A percentile compares a stretch with the other conserved stretches of the same genome.
These are phyloP conservation scores for Auriscalpium vulgare DNA, from an alignment of 768 basidiomycete species.

Conservation along the genomic window DNA sequence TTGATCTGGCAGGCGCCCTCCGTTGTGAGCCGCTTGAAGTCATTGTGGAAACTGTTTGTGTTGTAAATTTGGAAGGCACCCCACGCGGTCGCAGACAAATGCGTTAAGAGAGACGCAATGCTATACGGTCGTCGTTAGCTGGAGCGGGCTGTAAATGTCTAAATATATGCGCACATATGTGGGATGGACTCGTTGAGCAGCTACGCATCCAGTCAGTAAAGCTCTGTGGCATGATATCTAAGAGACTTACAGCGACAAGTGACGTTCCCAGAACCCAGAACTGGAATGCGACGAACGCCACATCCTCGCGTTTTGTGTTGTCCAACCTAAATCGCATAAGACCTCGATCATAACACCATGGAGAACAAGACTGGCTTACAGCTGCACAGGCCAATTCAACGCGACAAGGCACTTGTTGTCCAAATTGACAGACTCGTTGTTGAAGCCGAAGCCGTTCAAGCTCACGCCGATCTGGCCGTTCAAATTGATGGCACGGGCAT, in stretches of 20 bases:
- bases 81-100: constrained; percentile 68
- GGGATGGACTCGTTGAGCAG: constrained; percentile 73
- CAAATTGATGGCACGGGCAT: not conserved
- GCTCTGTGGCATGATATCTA: not conserved
- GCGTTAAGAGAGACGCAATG: constrained; percentile 64
- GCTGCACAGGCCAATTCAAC: constrained; percentile 62
- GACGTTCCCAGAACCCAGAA: constrained; percentile 79
- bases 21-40: constrained; percentile 51
- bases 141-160: not conserved
- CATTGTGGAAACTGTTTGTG: constrained; percentile 47
- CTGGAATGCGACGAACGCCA: constrained; percentile 72
- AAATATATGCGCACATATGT: constrained; percentile 37
- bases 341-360: constrained; percentile 3
- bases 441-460: constrained; percentile 28
- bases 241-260: constrained; percentile 40
- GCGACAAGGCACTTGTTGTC: constrained; percentile 45
- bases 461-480: constrained; percentile 18
- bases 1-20: constrained; percentile 55
- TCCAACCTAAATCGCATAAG: constrained; percentile 36
- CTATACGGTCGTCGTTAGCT: constrained; percentile 17
- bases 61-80: constrained; percentile 55
- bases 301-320: constrained; percentile 71
- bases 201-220: constrained; percentile 5
- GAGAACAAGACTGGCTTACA: constrained; percentile 33
- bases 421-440: constrained; percentile 31